These are phyloP conservation scores for Asterella californica DNA, from an alignment of 225 moss, liverwort and hornwort species.

Conservation along the genomic window DNA sequence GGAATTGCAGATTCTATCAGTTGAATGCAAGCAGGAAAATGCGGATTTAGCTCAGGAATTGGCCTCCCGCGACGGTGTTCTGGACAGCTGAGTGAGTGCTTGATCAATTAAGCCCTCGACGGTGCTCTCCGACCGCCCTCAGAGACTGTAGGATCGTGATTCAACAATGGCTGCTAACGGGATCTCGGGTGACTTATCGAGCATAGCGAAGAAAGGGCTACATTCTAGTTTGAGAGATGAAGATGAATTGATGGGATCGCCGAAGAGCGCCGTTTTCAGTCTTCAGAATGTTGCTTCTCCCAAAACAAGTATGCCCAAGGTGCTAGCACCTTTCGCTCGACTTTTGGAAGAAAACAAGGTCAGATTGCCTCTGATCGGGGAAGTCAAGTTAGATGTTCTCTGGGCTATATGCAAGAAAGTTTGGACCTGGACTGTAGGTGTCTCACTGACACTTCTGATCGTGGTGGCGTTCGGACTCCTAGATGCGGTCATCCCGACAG, in stretches of 20 bases:
- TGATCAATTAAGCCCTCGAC: neutral
- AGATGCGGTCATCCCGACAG: constrained; percentile 55
- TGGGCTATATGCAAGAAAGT: constrained; percentile 32
- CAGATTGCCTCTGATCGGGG: constrained; percentile 64
- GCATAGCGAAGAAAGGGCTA: constrained; percentile 30
- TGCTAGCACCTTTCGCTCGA: constrained; percentile 57
- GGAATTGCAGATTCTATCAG: constrained; percentile 15
- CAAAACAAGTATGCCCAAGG: constrained; percentile 24
- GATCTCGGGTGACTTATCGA: neutral
- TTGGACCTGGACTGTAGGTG: constrained; percentile 67
- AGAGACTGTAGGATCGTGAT: constrained; percentile 1
- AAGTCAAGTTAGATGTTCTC: constrained; percentile 53
- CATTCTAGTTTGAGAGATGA: constrained; percentile 27
- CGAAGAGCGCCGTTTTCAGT: constrained; percentile 13
- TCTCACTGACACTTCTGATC: constrained; percentile 80
- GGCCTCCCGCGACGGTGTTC: constrained; percentile 2
- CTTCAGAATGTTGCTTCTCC: constrained; percentile 15
- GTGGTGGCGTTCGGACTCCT: constrained; percentile 91
- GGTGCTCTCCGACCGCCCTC: neutral
- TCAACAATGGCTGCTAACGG: constrained; percentile 13
- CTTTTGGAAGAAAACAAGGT: constrained; percentile 53
- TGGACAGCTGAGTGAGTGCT: neutral
- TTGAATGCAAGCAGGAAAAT: neutral
- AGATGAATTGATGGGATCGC: constrained; percentile 13
- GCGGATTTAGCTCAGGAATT: neutral